A percentile compares a stretch with the other conserved stretches of the same genome.
phyloP scores from a whole-genome alignment of 768 basidiomycete species.

The Termitomyces sp. region DNA sequence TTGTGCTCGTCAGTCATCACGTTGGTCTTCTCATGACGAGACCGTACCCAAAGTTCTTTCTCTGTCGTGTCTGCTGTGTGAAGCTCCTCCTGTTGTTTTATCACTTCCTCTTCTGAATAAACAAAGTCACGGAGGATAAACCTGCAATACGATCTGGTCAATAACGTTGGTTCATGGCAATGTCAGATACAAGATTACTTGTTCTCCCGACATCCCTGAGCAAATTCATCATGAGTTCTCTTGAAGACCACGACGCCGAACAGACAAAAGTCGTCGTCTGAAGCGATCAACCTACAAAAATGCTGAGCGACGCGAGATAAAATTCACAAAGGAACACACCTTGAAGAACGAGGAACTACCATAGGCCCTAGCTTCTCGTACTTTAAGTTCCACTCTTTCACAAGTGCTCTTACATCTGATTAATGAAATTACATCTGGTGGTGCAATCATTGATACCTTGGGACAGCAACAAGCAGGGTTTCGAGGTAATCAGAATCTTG shows the following conservation, averaged over 20 bases:
- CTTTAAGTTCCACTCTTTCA: constrained; percentile 84
- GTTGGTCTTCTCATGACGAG: not conserved
- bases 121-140: constrained; percentile 94
- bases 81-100: constrained; percentile 78
- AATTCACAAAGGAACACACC: constrained; percentile 41
- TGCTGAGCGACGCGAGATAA: not conserved
- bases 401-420: constrained; percentile 47
- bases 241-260: constrained; percentile 87
- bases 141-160: constrained; percentile 33
- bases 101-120: constrained; percentile 77
- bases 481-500: constrained; percentile 92
- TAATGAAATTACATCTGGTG: constrained; percentile 17
- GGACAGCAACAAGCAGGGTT: constrained; percentile 88
- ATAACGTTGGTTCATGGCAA: not conserved
- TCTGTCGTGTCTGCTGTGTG: constrained; percentile 78
- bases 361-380: constrained; percentile 86
- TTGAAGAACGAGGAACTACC: constrained; percentile 91
- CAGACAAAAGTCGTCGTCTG: constrained; percentile 87
- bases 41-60: constrained; percentile 92
- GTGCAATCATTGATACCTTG: constrained; percentile 56
- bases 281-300: constrained; percentile 54
- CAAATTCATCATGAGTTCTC: constrained; percentile 86
- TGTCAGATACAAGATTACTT: constrained; percentile 50
- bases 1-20: constrained; percentile 1
- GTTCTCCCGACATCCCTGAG: constrained; percentile 91